A percentile compares a stretch with the other conserved stretches of the same genome.
Conservation (phyloP, 352 stramenopile species). For the Phytophthora crassamura region DNA sequence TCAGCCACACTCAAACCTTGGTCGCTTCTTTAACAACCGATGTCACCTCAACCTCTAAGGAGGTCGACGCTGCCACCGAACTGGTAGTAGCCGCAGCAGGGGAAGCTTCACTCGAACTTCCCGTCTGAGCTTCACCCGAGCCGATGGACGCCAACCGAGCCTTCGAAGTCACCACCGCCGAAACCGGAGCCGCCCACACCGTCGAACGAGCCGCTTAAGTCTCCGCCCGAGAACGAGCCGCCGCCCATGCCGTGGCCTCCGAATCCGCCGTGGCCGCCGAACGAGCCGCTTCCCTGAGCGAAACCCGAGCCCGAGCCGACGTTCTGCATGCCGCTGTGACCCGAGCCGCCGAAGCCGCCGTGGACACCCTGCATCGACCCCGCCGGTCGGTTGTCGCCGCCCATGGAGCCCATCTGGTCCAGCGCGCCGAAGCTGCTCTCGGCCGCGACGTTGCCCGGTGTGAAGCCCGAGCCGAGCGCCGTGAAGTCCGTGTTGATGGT, state of each 20-base stretch:
- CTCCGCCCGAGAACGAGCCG: too few relatives aligned
- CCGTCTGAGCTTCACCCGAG: constrained; percentile 17
- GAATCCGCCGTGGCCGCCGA: too few relatives aligned
- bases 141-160: constrained; percentile 25
- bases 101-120: constrained; percentile 7
- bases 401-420: constrained; percentile 12
- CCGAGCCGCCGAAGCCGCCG: constrained; percentile 12
- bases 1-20: constrained; percentile 17
- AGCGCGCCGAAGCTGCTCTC: constrained; percentile 18
- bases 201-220: too few relatives aligned
- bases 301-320: constrained; percentile 30
- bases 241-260: constrained; percentile 2
- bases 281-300: too few relatives aligned
- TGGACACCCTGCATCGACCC: constrained; percentile 15
- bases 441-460: constrained; percentile 24
- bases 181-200: too few relatives aligned
- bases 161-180: too few relatives aligned
- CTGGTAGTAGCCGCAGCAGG: not conserved
- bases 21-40: not conserved
- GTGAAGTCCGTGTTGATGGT: constrained; percentile 26
- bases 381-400: constrained; percentile 8
- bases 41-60: not conserved
- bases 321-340: constrained; percentile 27
- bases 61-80: constrained; percentile 9
- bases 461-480: constrained; percentile 17